phyloP scores from a whole-genome alignment of 148 eudicot genomes.

The Selenicereus undatus region DNA sequence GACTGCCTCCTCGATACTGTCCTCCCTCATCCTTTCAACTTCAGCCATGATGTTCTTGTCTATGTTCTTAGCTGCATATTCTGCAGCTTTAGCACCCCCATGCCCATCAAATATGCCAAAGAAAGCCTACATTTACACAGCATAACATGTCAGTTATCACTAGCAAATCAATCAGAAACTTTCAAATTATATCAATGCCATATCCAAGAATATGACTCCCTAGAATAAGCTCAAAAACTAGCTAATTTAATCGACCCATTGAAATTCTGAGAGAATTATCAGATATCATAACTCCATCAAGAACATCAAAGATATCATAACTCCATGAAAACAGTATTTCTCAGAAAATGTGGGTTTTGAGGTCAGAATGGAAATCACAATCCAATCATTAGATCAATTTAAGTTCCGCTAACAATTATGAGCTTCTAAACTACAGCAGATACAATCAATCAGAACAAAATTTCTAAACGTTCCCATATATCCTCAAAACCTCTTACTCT shows the following conservation, averaged over 20 bases:
- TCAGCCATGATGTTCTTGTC: constrained; percentile 53
- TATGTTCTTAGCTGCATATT: constrained; percentile 63
- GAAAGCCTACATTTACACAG: constrained; percentile 45
- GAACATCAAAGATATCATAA: not conserved
- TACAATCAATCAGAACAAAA: not conserved
- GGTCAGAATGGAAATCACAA: too few relatives aligned
- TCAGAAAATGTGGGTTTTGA: not conserved
- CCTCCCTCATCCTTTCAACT: constrained; percentile 34
- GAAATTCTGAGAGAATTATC: not conserved
- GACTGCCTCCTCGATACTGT: constrained; percentile 43
- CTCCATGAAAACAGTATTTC: not conserved
- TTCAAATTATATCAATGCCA: not conserved
- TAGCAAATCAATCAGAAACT: not conserved
- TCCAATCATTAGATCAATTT: not conserved
- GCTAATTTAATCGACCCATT: not conserved
- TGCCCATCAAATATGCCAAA: constrained; percentile 93
- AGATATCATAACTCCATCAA: not conserved
- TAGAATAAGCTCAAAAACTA: not conserved
- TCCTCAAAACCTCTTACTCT: too few relatives aligned
- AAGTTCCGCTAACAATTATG: not conserved
- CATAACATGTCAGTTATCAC: constrained; percentile 22
- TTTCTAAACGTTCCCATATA: not conserved
- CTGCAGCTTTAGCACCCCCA: constrained; percentile 80
- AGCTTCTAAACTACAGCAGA: not conserved
- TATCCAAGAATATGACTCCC: not conserved